Percentiles rank a stretch among this genome's conserved stretches.
These are phyloP conservation scores for Trypanosoma lewisi DNA, from an alignment of 208 protist genomes.

Conservation along the genomic window DNA sequence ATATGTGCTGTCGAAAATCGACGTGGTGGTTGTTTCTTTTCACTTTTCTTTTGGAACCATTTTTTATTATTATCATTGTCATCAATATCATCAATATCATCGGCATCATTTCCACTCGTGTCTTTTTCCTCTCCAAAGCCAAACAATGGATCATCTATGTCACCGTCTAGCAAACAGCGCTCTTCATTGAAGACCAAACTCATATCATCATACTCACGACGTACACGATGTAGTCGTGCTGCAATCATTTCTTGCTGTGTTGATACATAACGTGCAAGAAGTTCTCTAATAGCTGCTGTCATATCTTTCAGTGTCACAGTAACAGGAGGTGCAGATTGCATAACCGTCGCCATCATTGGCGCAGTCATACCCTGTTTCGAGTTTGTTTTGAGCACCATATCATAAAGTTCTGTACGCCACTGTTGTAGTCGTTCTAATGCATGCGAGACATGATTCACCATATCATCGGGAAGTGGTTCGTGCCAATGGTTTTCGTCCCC, in stretches of 20 bases:
- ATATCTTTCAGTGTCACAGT: slow-evolving; percentile 27
- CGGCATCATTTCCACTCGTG: background rate
- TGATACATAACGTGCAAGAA: slow-evolving; percentile 52
- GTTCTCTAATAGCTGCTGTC: slow-evolving; percentile 36
- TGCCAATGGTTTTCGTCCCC: background rate
- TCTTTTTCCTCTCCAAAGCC: background rate
- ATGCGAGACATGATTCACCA: slow-evolving; percentile 9
- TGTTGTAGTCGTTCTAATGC: slow-evolving; percentile 13
- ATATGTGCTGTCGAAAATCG: slow-evolving; percentile 12
- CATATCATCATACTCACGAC: slow-evolving; percentile 28
- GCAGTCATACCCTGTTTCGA: background rate
- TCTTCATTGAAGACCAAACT: background rate
- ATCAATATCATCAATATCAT: background rate
- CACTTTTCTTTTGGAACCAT: background rate
- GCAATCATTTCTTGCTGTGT: slow-evolving; percentile 47
- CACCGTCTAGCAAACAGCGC: background rate
- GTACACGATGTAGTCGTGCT: slow-evolving; percentile 39
- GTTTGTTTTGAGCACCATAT: background rate
- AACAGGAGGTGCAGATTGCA: background rate
- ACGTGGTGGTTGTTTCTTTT: background rate
- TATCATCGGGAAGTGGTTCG: slow-evolving; percentile 8
- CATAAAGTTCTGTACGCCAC: slow-evolving; percentile 14
- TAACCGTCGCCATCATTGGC: background rate
- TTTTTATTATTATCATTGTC: too few relatives aligned
- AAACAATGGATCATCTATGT: background rate